phyloP scores from a whole-genome alignment of 208 protist species.

The Crithidia sp. region DNA sequence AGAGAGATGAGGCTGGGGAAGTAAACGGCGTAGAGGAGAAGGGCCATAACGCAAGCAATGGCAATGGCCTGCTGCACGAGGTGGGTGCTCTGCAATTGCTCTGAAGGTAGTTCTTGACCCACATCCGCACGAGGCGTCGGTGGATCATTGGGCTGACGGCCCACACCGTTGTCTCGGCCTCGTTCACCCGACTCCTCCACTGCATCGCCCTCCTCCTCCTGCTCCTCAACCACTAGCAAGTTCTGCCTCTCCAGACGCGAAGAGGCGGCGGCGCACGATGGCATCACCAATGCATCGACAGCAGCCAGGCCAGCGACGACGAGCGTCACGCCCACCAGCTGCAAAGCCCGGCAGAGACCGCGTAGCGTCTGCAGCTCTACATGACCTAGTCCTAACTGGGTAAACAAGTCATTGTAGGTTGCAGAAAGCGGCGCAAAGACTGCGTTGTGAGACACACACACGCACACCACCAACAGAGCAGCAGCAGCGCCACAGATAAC shows the following conservation, averaged over 20 bases:
- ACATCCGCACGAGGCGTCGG: too few species aligned
- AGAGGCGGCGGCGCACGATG: neutral
- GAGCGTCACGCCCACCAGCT: constrained; percentile 25
- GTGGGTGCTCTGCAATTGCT: too few species aligned
- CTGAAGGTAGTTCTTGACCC: too few species aligned
- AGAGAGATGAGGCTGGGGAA: constrained; percentile 28
- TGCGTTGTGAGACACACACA: constrained; percentile 14
- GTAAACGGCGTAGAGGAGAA: constrained; percentile 31
- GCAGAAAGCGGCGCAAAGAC: neutral
- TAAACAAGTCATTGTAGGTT: neutral
- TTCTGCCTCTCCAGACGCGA: neutral
- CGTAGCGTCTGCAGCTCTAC: constrained; percentile 3
- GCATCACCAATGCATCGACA: neutral
- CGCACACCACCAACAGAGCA: constrained; percentile 2
- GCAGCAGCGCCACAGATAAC: constrained; percentile 1
- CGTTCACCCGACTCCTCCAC: neutral
- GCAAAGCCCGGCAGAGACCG: constrained; percentile 13
- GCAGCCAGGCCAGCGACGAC: constrained; percentile 7
- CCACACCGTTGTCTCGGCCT: neutral
- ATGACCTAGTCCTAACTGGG: constrained; percentile 13
- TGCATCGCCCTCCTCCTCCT: constrained; percentile 7
- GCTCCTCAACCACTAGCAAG: constrained; percentile 10
- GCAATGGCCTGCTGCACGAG: constrained; percentile 7
- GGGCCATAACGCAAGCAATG: constrained; percentile 18
- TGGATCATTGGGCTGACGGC: too few species aligned